Percentiles rank a stretch among this genome's conserved stretches.
These are phyloP conservation scores for Aspergillus taichungensis DNA, from an alignment of 495 filamentous ascomycete species.

Conservation along the genomic window DNA sequence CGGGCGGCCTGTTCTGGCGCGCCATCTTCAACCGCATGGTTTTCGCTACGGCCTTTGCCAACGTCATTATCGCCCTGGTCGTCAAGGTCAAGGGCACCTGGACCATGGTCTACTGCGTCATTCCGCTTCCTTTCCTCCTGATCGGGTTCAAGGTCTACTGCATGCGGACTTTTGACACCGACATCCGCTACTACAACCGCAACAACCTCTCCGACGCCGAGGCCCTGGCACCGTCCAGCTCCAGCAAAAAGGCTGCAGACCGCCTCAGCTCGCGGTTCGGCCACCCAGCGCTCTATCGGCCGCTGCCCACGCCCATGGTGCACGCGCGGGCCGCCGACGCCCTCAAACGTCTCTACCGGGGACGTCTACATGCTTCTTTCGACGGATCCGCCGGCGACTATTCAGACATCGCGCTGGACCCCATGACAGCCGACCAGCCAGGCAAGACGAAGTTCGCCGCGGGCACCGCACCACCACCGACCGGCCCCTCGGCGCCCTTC, in stretches of 20 bases:
- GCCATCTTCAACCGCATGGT: slow-evolving; percentile 84
- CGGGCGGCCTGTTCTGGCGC: slow-evolving; percentile 89
- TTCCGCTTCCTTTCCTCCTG: slow-evolving; percentile 75
- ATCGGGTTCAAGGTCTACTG: slow-evolving; percentile 84
- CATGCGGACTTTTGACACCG: slow-evolving; percentile 61
- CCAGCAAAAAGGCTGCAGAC: slow-evolving; percentile 50
- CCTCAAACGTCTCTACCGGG: slow-evolving; percentile 71
- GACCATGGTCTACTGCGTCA: slow-evolving; percentile 55
- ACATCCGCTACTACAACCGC: slow-evolving; percentile 68
- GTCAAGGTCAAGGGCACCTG: slow-evolving; percentile 50
- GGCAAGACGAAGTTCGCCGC: slow-evolving; percentile 49
- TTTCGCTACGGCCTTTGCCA: slow-evolving; percentile 71
- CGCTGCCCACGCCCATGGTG: slow-evolving; percentile 92
- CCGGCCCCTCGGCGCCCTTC: slow-evolving; percentile 46
- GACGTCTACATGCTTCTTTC: slow-evolving; percentile 51
- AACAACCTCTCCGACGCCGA: slow-evolving; percentile 50
- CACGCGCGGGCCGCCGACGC: slow-evolving; percentile 79
- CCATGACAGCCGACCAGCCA: slow-evolving; percentile 66
- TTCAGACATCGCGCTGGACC: slow-evolving; percentile 67
- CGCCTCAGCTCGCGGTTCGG: slow-evolving; percentile 76
- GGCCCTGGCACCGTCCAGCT: slow-evolving; percentile 34
- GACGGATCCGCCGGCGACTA: slow-evolving; percentile 54
- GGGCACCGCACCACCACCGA: no score
- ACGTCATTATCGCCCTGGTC: slow-evolving; percentile 67
- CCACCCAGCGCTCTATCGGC: slow-evolving; percentile 82